Base-by-base conservation (phyloP, 208 protist genomes). In the Crithidia bombi region DNA sequence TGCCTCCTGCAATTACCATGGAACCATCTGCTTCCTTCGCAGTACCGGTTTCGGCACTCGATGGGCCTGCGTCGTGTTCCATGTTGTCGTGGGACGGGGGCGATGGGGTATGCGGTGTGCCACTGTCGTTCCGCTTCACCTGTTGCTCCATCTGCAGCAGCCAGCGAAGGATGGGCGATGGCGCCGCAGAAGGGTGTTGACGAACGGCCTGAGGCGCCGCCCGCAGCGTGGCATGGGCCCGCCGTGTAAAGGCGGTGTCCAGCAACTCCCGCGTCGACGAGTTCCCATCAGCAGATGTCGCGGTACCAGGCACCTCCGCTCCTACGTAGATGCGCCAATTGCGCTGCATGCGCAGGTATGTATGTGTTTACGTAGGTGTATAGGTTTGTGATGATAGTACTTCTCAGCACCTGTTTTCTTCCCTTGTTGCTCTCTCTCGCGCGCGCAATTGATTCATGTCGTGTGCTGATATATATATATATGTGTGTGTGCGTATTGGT, bases 81-180 rank as follows among this genome's bases (percentile, higher is more conserved):
- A 9, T 12, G 32, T 9, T 44, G 14, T 43, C 56, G 21, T 50
- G 4, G 41, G 65, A 5, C 5, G 50, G 19, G 4, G 36, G 15
- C 17, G 47, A 19, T 36, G 50, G 1, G 44, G 36, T 15, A 5
- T 57, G n/a, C n/a, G n/a, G n/a, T n/a, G n/a, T n/a, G n/a, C n/a
- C n/a, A n/a, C n/a, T n/a, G n/a, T n/a, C n/a, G n/a, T n/a, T n/a
- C n/a, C n/a, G 35, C 33, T 44, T 39, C 32, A 23, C 3, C 12
- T 46, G 19, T 12, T 43, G 19, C 33, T 51, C 59, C 59, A 54
- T 65, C 59, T 56, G 55, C 36, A 87, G 68, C 30, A 87, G 38
- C 55, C 70, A 69, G 2, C 77, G 82, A 38, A 87, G 58, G 47
- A 87, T 71, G 15, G 82, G 82, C 17, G 82, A 87, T 23, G 78